A percentile compares a stretch with the other conserved stretches of the same genome.
phyloP scores from a whole-genome alignment of 345 rosid species.

The Corchorus capsularis region DNA sequence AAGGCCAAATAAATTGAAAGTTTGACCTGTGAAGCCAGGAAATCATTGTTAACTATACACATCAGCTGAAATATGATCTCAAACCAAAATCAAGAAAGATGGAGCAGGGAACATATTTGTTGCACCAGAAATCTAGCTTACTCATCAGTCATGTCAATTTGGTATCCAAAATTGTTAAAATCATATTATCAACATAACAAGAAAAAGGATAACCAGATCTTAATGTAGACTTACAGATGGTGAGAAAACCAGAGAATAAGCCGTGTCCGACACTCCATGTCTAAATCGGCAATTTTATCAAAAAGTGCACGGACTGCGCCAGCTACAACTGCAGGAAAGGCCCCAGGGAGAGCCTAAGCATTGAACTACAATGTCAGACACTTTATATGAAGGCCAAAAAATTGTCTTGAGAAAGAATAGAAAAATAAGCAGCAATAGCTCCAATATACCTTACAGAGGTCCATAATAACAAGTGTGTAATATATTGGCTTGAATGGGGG shows the following conservation, averaged over 20 bases:
- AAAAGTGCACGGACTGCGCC: slow-evolving; percentile 97
- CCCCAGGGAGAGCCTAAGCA: slow-evolving; percentile 97
- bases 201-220: not conserved
- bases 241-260: slow-evolving; percentile 99
- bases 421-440: slow-evolving; percentile 17
- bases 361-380: slow-evolving; percentile 34
- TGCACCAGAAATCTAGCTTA: slow-evolving; percentile 2
- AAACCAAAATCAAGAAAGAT: slow-evolving; percentile 2
- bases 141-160: not conserved
- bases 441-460: slow-evolving; percentile 92
- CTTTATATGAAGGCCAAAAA: slow-evolving; percentile 17
- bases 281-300: slow-evolving; percentile 88
- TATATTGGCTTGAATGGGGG: slow-evolving; percentile 96
- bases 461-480: slow-evolving; percentile 93
- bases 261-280: slow-evolving; percentile 91
- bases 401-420: not conserved
- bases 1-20: slow-evolving; percentile 99
- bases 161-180: not conserved
- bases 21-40: slow-evolving; percentile 67
- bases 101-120: not conserved
- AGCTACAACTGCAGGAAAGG: slow-evolving; percentile 99
- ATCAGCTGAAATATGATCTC: not conserved
- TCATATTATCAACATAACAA: not conserved
- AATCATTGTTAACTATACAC: slow-evolving; percentile 8
- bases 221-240: slow-evolving; percentile 71